Evolutionary conservation across 2,329 filamentous ascomycete genomes (phyloP).

Genomic region (Penicillium sp.): DNA sequence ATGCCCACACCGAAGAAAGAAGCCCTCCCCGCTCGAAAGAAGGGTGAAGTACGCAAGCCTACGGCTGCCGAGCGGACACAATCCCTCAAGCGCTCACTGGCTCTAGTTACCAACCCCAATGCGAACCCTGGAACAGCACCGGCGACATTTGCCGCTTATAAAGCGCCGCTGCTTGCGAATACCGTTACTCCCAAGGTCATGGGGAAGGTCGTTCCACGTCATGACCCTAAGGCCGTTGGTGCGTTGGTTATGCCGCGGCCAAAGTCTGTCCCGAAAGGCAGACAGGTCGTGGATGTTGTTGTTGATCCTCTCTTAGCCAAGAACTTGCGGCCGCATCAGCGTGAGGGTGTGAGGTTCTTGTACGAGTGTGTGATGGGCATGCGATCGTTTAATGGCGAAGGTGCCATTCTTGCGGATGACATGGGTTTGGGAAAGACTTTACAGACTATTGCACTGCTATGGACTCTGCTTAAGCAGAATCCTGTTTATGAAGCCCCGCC

Average conservation of each 20-base stretch:
- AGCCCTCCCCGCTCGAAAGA: constrained; percentile 17
- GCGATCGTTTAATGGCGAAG: constrained; percentile 62
- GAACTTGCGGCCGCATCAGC: constrained; percentile 65
- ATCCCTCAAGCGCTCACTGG: constrained; percentile 15
- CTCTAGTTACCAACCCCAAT: constrained; percentile 33
- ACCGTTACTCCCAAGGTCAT: constrained; percentile 48
- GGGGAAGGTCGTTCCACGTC: constrained; percentile 57
- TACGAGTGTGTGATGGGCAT: constrained; percentile 77
- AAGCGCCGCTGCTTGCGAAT: constrained; percentile 57
- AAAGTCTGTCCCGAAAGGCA: constrained; percentile 54
- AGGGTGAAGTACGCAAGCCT: constrained; percentile 6
- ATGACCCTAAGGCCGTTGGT: constrained; percentile 58
- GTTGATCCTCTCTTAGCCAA: constrained; percentile 64
- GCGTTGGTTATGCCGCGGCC: constrained; percentile 68
- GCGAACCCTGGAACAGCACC: constrained; percentile 43
- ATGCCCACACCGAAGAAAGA: constrained; percentile 18
- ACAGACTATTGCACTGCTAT: constrained; percentile 68
- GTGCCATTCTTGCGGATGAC: constrained; percentile 70
- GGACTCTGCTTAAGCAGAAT: constrained; percentile 71
- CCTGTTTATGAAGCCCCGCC: constrained; percentile 58
- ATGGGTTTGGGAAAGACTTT: constrained; percentile 74
- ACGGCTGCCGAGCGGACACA: constrained; percentile 5
- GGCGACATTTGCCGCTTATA: constrained; percentile 53
- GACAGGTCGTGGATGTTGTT: constrained; percentile 68
- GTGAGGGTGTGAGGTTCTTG: constrained; percentile 66